Conservation (phyloP, 1,284 basidiomycete genomes). For the Melampsora larici-populina region DNA sequence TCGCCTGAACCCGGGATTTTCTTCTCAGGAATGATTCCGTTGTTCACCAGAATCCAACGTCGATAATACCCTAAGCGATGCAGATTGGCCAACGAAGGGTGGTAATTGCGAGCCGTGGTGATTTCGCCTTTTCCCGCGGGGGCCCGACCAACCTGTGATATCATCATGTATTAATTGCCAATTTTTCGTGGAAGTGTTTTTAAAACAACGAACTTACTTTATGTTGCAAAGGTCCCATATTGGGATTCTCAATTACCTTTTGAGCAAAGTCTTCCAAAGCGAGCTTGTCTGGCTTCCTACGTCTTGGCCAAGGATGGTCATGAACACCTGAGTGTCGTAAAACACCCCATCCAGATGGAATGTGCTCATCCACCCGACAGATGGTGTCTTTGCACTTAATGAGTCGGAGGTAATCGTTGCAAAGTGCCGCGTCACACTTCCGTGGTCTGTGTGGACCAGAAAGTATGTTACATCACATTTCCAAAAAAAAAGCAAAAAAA, state of each 20-base stretch:
- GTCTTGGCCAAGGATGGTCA: constrained; percentile 10
- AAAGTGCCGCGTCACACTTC: too few species aligned
- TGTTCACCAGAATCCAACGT: not conserved
- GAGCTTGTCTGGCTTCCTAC: not conserved
- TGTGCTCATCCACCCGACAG: too few species aligned
- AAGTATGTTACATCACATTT: too few species aligned
- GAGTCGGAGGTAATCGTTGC: too few species aligned
- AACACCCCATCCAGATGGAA: not conserved
- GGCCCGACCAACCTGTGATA: too few species aligned
- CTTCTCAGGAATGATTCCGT: too few species aligned
- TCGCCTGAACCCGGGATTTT: not conserved
- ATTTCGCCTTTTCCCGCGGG: too few species aligned
- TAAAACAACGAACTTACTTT: not conserved
- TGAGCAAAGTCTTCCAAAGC: not conserved
- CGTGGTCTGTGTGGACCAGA: too few species aligned
- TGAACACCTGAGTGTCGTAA: not conserved
- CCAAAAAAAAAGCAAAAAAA: too few species aligned
- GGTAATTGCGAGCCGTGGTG: not conserved
- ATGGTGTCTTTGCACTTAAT: too few species aligned
- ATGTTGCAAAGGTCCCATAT: not conserved
- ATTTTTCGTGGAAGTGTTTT: not conserved
- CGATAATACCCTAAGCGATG: not conserved
- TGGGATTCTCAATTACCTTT: constrained; percentile 7
- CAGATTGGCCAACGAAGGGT: not conserved
- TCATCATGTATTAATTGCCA: too few species aligned